Evolutionary conservation across 2,329 filamentous ascomycete genomes (phyloP).

Genomic region (Trichothecium sympodiale): DNA sequence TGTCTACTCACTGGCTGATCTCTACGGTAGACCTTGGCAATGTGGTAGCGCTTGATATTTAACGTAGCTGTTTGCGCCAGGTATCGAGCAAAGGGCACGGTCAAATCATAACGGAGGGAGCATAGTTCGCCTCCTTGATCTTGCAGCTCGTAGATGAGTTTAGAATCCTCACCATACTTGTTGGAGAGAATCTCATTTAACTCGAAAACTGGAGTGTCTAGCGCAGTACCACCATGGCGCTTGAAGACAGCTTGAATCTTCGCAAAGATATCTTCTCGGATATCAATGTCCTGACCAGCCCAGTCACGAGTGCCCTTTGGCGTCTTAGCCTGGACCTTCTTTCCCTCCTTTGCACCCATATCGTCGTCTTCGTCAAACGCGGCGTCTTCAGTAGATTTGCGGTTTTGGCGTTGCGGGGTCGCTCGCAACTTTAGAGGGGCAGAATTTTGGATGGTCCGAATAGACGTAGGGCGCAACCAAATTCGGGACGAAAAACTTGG

Average conservation of each 20-base stretch:
- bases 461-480: too few relatives aligned
- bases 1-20: constrained; percentile 48
- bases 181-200: constrained; percentile 76
- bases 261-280: constrained; percentile 69
- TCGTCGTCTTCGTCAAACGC: background rate
- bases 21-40: constrained; percentile 65
- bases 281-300: constrained; percentile 67
- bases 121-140: constrained; percentile 71
- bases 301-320: constrained; percentile 14
- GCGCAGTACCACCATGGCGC: constrained; percentile 67
- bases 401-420: constrained; percentile 1
- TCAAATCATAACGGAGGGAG: constrained; percentile 77
- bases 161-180: constrained; percentile 88
- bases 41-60: constrained; percentile 87
- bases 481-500: too few relatives aligned
- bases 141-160: constrained; percentile 80
- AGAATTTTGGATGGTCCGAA: too few relatives aligned
- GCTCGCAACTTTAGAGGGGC: too few relatives aligned
- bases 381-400: constrained; percentile 1
- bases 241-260: constrained; percentile 73
- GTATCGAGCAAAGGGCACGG: constrained; percentile 81
- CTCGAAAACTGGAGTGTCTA: constrained; percentile 80
- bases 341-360: too few relatives aligned
- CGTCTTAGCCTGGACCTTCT: constrained; percentile 4
- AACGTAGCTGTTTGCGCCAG: constrained; percentile 47